Evolutionary conservation across 163 green algal species (phyloP).

Genomic region (Chlorella variabilis): DNA sequence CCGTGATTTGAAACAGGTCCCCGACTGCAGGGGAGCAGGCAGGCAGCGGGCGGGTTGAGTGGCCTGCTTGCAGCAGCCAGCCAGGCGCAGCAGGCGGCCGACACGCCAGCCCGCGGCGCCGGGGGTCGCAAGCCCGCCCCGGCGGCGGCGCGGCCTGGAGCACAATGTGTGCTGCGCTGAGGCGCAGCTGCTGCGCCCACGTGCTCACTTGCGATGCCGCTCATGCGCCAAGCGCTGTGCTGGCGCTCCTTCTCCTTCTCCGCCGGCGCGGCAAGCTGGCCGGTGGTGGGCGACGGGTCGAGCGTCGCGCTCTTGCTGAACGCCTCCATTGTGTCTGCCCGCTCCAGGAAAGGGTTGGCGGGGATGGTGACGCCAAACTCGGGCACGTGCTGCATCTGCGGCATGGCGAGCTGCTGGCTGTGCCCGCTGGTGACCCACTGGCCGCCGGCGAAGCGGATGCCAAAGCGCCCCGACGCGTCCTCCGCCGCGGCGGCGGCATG

Average conservation of each 20-base stretch:
- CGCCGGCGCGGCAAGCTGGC: too few relatives aligned
- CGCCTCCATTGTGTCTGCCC: not conserved
- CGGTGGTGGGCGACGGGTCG: not conserved
- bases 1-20: conserved; percentile 2
- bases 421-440: not conserved
- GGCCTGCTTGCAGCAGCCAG: too few relatives aligned
- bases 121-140: too few relatives aligned
- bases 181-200: too few relatives aligned
- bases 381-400: not conserved
- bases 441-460: not conserved
- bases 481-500: not conserved
- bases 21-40: not conserved
- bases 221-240: not conserved
- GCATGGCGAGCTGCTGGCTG: not conserved
- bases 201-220: conserved; percentile 4
- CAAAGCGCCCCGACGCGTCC: not conserved
- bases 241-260: not conserved
- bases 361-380: not conserved
- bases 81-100: too few relatives aligned
- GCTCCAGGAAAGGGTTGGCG: not conserved
- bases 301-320: not conserved
- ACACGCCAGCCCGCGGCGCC: too few relatives aligned
- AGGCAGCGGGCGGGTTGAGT: too few relatives aligned
- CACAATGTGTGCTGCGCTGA: too few relatives aligned
- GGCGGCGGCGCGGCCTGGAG: too few relatives aligned